Evolutionary conservation across 208 protist genomes (phyloP), one percentile per base, ranked within the genome.

Genomic region (Trypanosoma platydactyli): DNA sequence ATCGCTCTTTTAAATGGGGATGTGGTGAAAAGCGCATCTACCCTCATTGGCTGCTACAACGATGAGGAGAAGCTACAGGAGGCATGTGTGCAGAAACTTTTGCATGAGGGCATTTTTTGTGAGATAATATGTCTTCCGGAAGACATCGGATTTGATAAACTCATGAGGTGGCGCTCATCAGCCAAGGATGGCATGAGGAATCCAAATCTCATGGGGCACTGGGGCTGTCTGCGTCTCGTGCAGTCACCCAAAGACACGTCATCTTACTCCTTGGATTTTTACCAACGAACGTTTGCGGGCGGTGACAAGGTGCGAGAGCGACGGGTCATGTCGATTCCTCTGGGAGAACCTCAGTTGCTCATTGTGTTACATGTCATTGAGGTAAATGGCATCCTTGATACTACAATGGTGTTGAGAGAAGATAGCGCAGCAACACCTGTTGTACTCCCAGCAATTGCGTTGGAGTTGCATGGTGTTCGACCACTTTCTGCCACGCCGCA

Each of bases 291-390:
- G n/a, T 71, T 86, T 48, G 73, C 65, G 5, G 64, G 78, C 30
- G 30, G 64, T 46, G 64, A 65, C 33, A 58, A 58, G 44, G 62
- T 51, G 57, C 74, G 73, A 55, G 84, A 91, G 54, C 75, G 79
- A 30, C 79, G 84, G 27, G 68, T 94, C 25, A 86, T 94, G 25
- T 66, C 84, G n/a, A 89, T 94, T 53, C 88, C 88, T 35, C 63
- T 94, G 27, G 52, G 70, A 22, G 88, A 90, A 64, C 73, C 84
- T 0, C 77, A 89, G 22, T 71, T 94, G 41, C 64, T 64, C 30
- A 42, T 94, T 6, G 54, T 83, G 52, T 48, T 84, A 11, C 79
- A 91, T 52, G 71, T 94, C 48, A 64, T 94, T 45, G 88, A 94
- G 68, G 71, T 67, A 18, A 84, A 80, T 30, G 76, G 74, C 11